Conservation (phyloP, 129 eudicot species). For the Rutidosis leptorrhynchoides region DNA sequence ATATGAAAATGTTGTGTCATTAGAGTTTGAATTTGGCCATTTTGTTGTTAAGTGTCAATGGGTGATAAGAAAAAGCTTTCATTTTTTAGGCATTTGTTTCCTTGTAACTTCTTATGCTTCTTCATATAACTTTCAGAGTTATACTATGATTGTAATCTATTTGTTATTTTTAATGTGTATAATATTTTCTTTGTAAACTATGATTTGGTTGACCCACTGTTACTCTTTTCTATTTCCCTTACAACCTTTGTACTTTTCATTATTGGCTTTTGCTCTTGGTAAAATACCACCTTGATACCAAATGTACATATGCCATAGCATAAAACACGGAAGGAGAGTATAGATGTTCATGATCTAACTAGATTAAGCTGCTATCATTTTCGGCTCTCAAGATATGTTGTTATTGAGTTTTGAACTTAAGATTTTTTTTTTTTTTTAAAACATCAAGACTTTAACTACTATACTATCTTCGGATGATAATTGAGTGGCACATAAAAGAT, state of each 20-base stretch:
- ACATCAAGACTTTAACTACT: too few relatives aligned
- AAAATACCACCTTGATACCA: not conserved
- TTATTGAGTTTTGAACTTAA: too few relatives aligned
- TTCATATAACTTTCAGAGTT: constrained; percentile 17
- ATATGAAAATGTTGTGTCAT: constrained; percentile 26
- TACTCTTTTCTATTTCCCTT: not conserved
- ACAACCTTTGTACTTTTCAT: not conserved
- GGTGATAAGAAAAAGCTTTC: constrained; percentile 21
- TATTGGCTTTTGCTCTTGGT: not conserved
- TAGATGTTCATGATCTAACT: too few relatives aligned
- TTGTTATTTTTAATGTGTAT: constrained; percentile 15
- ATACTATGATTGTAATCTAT: constrained; percentile 18
- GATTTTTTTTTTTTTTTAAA: too few relatives aligned
- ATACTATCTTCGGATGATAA: too few relatives aligned
- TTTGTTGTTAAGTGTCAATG: constrained; percentile 32
- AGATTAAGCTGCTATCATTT: too few relatives aligned
- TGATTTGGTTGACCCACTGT: not conserved
- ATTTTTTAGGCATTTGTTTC: constrained; percentile 27
- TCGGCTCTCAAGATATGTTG: too few relatives aligned
- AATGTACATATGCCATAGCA: not conserved
- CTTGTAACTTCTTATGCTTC: constrained; percentile 1
- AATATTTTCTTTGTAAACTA: not conserved
- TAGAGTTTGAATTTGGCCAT: constrained; percentile 34
- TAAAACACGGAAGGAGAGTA: too few relatives aligned
- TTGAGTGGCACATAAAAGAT: not conserved